phyloP scores from a whole-genome alignment of 1,284 basidiomycete species.

The Clitocybe nebularis region DNA sequence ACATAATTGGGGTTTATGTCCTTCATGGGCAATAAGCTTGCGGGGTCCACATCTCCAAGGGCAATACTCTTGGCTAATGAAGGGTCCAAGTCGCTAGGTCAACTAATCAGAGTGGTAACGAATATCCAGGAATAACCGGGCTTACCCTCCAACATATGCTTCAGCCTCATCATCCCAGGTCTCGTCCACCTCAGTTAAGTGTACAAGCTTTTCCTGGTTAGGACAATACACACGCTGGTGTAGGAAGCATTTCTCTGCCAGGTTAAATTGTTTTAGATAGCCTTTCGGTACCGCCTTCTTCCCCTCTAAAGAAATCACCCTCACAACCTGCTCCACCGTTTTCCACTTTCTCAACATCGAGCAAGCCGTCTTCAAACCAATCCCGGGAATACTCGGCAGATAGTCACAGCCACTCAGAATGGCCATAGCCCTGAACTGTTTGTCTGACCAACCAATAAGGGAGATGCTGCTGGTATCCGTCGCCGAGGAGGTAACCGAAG shows the following conservation, averaged over 20 bases:
- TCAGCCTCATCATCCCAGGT: conserved; percentile 61
- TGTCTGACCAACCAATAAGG: conserved; percentile 85
- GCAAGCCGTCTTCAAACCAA: conserved; percentile 96
- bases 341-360: conserved; percentile 79
- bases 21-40: conserved; percentile 65
- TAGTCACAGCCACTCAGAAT: conserved; percentile 99
- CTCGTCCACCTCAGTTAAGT: conserved; percentile 56
- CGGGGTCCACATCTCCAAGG: conserved; percentile 75
- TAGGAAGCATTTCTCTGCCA: conserved; percentile 91
- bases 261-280: conserved; percentile 69
- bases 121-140: conserved; percentile 11
- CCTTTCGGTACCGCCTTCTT: conserved; percentile 76
- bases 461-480: conserved; percentile 57
- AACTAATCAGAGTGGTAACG: not conserved
- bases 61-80: conserved; percentile 66
- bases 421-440: conserved; percentile 91
- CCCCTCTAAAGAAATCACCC: conserved; percentile 78
- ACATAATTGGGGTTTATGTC: conserved; percentile 76
- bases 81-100: conserved; percentile 53
- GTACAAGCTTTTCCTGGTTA: conserved; percentile 55
- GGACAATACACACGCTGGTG: conserved; percentile 95
- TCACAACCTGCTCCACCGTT: conserved; percentile 85
- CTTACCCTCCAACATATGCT: conserved; percentile 76
- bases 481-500: conserved; percentile 50
- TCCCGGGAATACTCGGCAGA: conserved; percentile 87